phyloP scores from a whole-genome alignment of 2,329 filamentous ascomycete species.

The Metarhizium brunneum region DNA sequence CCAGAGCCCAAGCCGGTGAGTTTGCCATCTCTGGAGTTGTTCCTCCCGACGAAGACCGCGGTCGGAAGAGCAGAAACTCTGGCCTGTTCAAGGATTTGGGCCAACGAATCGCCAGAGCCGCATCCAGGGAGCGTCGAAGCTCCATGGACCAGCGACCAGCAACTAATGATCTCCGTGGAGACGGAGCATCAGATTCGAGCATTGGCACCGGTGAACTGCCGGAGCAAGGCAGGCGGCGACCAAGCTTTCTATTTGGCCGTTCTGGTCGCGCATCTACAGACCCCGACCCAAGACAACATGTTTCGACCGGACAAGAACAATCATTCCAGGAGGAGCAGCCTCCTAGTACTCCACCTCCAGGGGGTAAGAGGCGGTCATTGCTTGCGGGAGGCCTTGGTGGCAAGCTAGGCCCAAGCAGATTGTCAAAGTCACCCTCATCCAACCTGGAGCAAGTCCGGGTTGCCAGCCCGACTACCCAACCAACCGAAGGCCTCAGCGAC shows the following conservation, averaged over 20 bases:
- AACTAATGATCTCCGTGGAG: constrained; percentile 18
- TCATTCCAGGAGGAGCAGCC: constrained; percentile 8
- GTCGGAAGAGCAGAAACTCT: constrained; percentile 27
- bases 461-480: not conserved
- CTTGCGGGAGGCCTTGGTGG: constrained; percentile 21
- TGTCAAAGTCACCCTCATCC: constrained; percentile 14
- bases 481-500: constrained; percentile 2
- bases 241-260: constrained; percentile 27
- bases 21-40: constrained; percentile 26
- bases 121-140: constrained; percentile 21
- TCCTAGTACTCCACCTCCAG: constrained; percentile 13
- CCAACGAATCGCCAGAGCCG: constrained; percentile 28
- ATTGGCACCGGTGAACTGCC: constrained; percentile 22
- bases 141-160: constrained; percentile 14
- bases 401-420: constrained; percentile 10
- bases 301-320: constrained; percentile 4
- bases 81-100: constrained; percentile 44
- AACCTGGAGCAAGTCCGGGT: constrained; percentile 12
- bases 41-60: constrained; percentile 26
- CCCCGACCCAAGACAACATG: constrained; percentile 3
- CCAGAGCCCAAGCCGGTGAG: constrained; percentile 30
- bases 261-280: constrained; percentile 16
- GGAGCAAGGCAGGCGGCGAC: constrained; percentile 27
- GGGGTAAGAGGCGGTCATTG: constrained; percentile 31
- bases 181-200: constrained; percentile 34